Base-by-base conservation (phyloP, 2,329 filamentous ascomycete genomes). In the Fusarium clavum region DNA sequence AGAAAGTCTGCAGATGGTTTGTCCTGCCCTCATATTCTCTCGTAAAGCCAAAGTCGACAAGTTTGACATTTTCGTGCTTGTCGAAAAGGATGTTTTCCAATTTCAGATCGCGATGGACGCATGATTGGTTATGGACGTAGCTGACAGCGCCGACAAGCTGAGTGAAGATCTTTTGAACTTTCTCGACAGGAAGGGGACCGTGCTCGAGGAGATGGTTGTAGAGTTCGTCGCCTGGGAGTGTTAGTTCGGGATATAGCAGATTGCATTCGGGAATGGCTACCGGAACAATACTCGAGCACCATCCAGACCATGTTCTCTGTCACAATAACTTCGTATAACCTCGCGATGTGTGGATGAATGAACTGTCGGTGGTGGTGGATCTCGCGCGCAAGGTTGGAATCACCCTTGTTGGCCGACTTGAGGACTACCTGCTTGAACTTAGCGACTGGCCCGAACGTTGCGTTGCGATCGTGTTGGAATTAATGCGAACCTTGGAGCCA, bases 361-460 rank as follows among this genome's bases (percentile, higher is more conserved):
- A 99, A 98, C 81, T 99, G 96, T 73, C 96, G 92, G 80, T 99
- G 96, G 79, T 99, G 96, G 80, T 99, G 96, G 75, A 99, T 99
- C 80, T 99, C 96, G 74, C 96, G 92, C 18, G 95, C 95, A 51
- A 99, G 90, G 79, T 99, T 99, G 57, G 93, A 90, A 80, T 99
- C 96, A 78, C 94, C 92, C 80, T 97, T 98, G 79, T 96, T 95
- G 69, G 96, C 96, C 66, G 94, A 98, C 83, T 99, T 99, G 82
- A 99, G 93, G 38, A 99, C 96, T 75, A 99, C 96, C 93, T 97
- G 79, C 24, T 25, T 34, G 41, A 34, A 13, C 45, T 70, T 58
- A 69, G 67, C 32, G 45, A 41, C 25, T 25, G n/a, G 40, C 30
- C 24, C 34, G 53, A 38, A 27, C 25, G 25, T 27, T 27, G 25